Evolutionary conservation across 2,329 filamentous ascomycete species (phyloP).

Genomic region (Exophiala dermatitidis): DNA sequence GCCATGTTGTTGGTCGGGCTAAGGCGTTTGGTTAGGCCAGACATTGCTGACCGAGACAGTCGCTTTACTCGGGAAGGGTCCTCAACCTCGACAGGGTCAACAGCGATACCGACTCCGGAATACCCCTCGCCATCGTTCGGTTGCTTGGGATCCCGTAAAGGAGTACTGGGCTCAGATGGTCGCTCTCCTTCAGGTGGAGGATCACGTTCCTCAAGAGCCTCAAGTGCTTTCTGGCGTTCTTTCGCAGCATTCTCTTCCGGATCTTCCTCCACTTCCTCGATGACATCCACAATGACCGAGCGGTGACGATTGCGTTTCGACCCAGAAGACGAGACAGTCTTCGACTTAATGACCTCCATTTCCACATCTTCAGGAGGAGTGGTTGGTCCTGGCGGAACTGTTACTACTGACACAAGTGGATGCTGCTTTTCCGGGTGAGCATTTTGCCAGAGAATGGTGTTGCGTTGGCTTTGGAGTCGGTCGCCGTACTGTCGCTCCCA

Average conservation of each 20-base stretch:
- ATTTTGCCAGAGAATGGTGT: conserved; percentile 48
- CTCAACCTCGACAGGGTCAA: not conserved
- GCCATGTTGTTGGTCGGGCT: conserved; percentile 3
- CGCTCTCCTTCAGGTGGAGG: conserved; percentile 3
- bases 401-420: conserved; percentile 18
- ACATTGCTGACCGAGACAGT: conserved; percentile 17
- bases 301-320: conserved; percentile 22
- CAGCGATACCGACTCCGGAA: not conserved
- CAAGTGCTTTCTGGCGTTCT: conserved; percentile 76
- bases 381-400: conserved; percentile 1
- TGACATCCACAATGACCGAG: conserved; percentile 22
- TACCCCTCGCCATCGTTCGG: not conserved
- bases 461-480: conserved; percentile 37
- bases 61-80: conserved; percentile 10
- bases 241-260: conserved; percentile 39
- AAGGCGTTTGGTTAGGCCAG: conserved; percentile 13
- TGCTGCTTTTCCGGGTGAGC: conserved; percentile 32
- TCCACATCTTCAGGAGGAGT: conserved; percentile 16
- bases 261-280: conserved; percentile 25
- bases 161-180: not conserved
- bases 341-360: conserved; percentile 16
- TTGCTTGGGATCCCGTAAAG: not conserved
- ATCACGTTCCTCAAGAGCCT: conserved; percentile 73
- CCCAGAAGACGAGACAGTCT: conserved; percentile 3
- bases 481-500: conserved; percentile 77